Base-by-base conservation (phyloP, 805 yeast genomes). In the Starmerella tilneyi region DNA sequence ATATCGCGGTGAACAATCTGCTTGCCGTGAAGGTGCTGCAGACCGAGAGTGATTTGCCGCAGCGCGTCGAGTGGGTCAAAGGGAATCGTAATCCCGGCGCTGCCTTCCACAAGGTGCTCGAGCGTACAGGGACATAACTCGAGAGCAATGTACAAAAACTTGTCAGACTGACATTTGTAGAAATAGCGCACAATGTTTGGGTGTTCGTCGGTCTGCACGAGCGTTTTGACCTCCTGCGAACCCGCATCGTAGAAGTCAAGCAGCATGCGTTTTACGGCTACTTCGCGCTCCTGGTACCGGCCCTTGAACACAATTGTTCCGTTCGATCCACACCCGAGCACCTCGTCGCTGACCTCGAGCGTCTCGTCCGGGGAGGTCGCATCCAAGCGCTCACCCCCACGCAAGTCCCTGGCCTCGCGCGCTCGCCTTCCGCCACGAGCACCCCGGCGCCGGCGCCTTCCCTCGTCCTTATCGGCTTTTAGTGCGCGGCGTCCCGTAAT, bases 301-400 rank as follows among this genome's bases (percentile, higher is more conserved):
- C 98, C 98, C 59, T 80, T 77, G 59, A 78, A 85, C 1, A 92
- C 98, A 23, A 89, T 85, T 0, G 98, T 92, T 22, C 98, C 98
- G 55, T 88, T 95, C 0, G 96, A 84, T 1, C 98, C 98, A 60
- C 84, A 85, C 0, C 98, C 98, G 41, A 92, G 65, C n/a, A 86
- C 73, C 23, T 72, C 75, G 50, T 81, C 81, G 0, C 94, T 75
- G 3, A 89, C 74, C 5, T 47, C 36, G 13, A 62, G 44, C 1
- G 60, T 60, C 9, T 46, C 16, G 32, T 17, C 40, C 29, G 12
- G 22, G 36, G 27, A 21, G 30, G 21, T 41, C 21, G 34, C 27
- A 27, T n/a, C n/a, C n/a, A 16, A 13, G n/a, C 36, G 28, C 21
- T 30, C 46, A 4, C 42, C 26, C 13, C 33, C 30, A 9, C 30